phyloP scores from a whole-genome alignment of 2,329 filamentous ascomycete species.

The Cryphonectria naterciae region DNA sequence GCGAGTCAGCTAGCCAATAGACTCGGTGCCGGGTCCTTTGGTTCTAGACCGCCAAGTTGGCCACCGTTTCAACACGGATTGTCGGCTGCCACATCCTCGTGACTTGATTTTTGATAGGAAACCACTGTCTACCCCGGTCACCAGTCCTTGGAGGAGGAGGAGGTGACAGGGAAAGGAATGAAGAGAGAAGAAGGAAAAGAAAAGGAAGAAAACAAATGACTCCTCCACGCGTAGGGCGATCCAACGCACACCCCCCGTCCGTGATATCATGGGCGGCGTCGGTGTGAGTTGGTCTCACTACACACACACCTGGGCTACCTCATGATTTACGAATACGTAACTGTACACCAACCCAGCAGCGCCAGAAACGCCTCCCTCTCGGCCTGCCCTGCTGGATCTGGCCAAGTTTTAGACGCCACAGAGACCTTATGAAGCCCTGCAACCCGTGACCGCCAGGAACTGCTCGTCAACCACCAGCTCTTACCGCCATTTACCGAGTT shows the following conservation, averaged over 20 bases:
- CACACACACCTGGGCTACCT: background rate
- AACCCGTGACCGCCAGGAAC: slow-evolving; percentile 14
- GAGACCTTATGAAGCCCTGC: background rate
- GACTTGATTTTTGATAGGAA: slow-evolving; percentile 2
- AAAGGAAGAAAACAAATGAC: background rate
- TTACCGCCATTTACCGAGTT: slow-evolving; percentile 17
- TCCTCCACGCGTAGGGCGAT: background rate
- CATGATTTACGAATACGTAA: background rate
- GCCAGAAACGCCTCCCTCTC: background rate
- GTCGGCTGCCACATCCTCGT: slow-evolving; percentile 2
- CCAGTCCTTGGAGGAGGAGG: background rate
- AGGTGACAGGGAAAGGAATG: background rate
- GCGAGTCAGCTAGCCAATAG: slow-evolving; percentile 14
- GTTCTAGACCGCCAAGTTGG: slow-evolving; percentile 20
- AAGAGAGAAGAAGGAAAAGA: background rate
- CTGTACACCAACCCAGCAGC: background rate
- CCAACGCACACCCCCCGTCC: background rate
- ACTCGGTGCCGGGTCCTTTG: background rate
- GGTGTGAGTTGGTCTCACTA: background rate
- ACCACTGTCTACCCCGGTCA: background rate
- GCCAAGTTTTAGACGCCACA: slow-evolving; percentile 1
- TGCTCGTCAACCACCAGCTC: slow-evolving; percentile 14
- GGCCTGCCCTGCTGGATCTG: background rate
- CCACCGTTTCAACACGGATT: slow-evolving; percentile 8
- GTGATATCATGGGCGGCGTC: background rate